Percentiles rank a stretch among this genome's conserved stretches.
Conservation (phyloP, 2,329 filamentous ascomycete genomes). For the Pseudogymnoascus verrucosus region DNA sequence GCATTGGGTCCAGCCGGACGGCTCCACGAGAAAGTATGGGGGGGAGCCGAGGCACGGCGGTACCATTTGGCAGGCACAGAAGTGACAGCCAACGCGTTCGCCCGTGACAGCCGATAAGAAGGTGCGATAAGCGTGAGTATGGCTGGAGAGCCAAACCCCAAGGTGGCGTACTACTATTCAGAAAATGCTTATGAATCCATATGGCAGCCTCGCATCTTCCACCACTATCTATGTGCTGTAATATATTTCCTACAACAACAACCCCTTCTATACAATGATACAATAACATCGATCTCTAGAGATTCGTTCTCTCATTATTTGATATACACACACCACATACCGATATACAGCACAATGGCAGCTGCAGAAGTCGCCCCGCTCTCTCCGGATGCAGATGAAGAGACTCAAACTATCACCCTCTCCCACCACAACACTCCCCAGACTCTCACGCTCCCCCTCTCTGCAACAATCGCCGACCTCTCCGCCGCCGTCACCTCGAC, state of each 20-base stretch:
- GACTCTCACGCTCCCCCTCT: constrained; percentile 36
- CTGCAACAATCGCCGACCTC: constrained; percentile 49
- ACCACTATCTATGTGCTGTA: neutral
- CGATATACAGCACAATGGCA: neutral
- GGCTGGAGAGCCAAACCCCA: constrained; percentile 1
- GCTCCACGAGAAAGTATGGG: constrained; percentile 7
- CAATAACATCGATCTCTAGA: constrained; percentile 2
- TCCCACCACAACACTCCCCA: constrained; percentile 40
- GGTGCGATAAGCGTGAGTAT: neutral
- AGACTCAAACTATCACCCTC: constrained; percentile 36
- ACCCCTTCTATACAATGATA: neutral
- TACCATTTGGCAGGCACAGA: neutral
- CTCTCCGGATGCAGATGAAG: neutral
- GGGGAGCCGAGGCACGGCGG: constrained; percentile 5
- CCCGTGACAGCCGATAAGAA: constrained; percentile 2
- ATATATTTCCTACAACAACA: neutral
- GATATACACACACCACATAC: neutral
- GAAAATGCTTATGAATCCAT: constrained; percentile 7
- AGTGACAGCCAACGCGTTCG: neutral
- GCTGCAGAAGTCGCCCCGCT: neutral
- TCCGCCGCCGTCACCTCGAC: constrained; percentile 47
- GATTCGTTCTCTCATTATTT: neutral
- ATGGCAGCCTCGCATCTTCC: constrained; percentile 1
- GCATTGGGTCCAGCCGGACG: neutral
- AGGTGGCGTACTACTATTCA: neutral